Base-by-base conservation (phyloP, 179 eudicot genomes). In the Sideroxylon spinosum region DNA sequence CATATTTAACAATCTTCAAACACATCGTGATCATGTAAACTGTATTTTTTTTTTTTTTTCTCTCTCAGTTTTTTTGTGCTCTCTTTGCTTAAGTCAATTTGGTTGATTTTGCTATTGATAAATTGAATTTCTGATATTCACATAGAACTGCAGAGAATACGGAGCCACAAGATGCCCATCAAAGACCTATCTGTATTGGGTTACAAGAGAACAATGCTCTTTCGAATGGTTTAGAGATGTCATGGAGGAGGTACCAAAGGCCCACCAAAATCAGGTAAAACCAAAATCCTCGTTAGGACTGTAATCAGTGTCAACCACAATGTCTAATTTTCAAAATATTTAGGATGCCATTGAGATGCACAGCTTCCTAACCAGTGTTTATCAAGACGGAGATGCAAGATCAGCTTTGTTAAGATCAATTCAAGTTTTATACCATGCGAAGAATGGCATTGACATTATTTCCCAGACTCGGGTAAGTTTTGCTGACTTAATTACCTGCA, bases 191-290 rank as follows among this genome's bases (percentile, higher is more conserved):
- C 59, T 80, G 13, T 85, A 80, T 61, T 85, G 85, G 87, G 85
- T 85, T 9, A 85, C 87, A n/a, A 82, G 87, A 73, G 87, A 85
- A 75, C 83, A 82, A 48, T 79, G 78, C 44, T 85, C 87, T 50
- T 75, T 85, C 32, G 76, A 77, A 2, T 85, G 87, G 87, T 82
- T 85, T 74, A 82, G 68, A 78, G 87, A 80, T 70, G 78, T 57
- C 44, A 77, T 85, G 78, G 78, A 63, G 68, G 83, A 75, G 22
- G 78, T 73, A 63, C 61, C 71, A 25, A 50, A 73, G 56, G 37
- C 70, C 7, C 73, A 57, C 71, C 85, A 73, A 20, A 48, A 48
- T 19, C 75, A 71, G 59, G 75, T 48, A 17, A 71, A 71, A 37
- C 44, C 44, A 37, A 37, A 37, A 37, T 37, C 44, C 44, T 37